phyloP scores from a whole-genome alignment of 2,329 filamentous ascomycete genomes.

The Paecilomyces formosus region DNA sequence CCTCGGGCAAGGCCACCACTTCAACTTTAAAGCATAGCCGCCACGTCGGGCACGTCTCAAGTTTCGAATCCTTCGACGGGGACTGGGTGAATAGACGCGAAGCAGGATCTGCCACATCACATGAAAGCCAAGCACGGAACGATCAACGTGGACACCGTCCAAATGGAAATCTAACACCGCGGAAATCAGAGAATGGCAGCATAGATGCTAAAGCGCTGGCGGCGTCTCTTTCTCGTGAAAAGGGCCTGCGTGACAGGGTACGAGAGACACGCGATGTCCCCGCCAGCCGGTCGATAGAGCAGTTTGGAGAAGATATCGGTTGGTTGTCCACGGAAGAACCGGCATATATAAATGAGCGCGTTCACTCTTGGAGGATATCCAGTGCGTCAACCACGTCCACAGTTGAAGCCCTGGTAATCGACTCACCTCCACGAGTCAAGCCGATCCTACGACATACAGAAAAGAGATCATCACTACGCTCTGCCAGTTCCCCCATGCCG shows the following conservation, averaged over 20 bases:
- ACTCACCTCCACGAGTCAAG: constrained; percentile 39
- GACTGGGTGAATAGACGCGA: constrained; percentile 43
- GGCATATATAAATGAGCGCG: constrained; percentile 16
- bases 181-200: constrained; percentile 2
- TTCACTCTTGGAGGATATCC: constrained; percentile 38
- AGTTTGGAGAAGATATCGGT: constrained; percentile 43
- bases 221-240: constrained; percentile 17
- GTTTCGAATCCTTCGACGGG: constrained; percentile 51
- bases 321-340: constrained; percentile 37
- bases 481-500: constrained; percentile 37
- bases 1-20: neutral
- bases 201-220: constrained; percentile 13
- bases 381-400: constrained; percentile 47
- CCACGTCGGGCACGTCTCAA: constrained; percentile 29
- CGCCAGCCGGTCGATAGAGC: constrained; percentile 36
- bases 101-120: constrained; percentile 11
- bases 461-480: constrained; percentile 46
- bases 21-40: constrained; percentile 13
- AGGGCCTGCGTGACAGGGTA: constrained; percentile 26
- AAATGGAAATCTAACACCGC: constrained; percentile 3
- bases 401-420: constrained; percentile 49
- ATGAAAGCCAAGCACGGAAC: constrained; percentile 1
- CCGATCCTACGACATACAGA: constrained; percentile 46
- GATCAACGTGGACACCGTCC: constrained; percentile 4
- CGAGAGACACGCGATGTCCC: constrained; percentile 17